Conservation (phyloP, 164 flowering plant species). For the Chimonanthus praecox region DNA sequence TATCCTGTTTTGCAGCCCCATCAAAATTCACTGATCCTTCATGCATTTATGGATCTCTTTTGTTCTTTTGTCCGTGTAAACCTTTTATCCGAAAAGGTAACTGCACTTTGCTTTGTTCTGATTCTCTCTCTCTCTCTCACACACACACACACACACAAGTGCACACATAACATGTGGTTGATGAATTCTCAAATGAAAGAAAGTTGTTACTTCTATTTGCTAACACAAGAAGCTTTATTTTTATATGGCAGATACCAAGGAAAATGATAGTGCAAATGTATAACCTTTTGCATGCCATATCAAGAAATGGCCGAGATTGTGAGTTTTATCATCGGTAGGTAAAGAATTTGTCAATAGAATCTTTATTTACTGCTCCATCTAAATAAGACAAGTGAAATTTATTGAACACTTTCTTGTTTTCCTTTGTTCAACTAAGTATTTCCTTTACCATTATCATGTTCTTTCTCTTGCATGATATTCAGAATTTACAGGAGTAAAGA, state of each 20-base stretch:
- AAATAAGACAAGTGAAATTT: not conserved
- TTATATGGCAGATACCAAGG: conserved; percentile 71
- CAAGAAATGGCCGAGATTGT: conserved; percentile 83
- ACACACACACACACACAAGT: not conserved
- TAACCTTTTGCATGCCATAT: conserved; percentile 75
- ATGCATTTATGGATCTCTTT: conserved; percentile 98
- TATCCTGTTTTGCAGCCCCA: conserved; percentile 76
- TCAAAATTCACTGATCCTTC: conserved; percentile 89
- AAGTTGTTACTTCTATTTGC: conserved; percentile 1
- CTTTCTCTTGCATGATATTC: not conserved
- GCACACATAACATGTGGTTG: not conserved
- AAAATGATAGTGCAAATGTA: conserved; percentile 95
- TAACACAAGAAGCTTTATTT: conserved; percentile 7
- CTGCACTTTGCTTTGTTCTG: conserved; percentile 7
- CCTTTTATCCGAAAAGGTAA: conserved; percentile 84
- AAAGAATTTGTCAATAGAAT: not conserved
- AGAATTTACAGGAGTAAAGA: not conserved
- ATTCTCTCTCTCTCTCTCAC: not conserved
- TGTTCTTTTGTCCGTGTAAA: conserved; percentile 89
- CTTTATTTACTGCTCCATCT: not conserved
- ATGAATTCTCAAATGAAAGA: not conserved
- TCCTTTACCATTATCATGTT: not conserved
- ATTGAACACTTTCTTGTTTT: not conserved
- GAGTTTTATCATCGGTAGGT: conserved; percentile 88
- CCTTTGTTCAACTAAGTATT: not conserved